These are phyloP conservation scores for Bipolaris bicolor DNA, from an alignment of 2,329 filamentous ascomycete genomes.

Conservation along the genomic window DNA sequence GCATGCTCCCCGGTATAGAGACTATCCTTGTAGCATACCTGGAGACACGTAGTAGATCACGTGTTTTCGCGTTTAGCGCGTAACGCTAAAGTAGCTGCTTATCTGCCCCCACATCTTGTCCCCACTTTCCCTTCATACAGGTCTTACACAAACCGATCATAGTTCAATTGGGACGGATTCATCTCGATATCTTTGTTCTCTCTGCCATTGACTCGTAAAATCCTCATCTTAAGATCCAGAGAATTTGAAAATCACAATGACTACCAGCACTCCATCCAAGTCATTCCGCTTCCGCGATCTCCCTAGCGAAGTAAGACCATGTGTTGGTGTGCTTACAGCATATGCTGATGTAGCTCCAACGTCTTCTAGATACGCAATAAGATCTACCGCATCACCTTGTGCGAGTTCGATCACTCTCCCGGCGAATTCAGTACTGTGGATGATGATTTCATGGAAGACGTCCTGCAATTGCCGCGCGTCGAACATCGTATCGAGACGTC, in stretches of 20 bases:
- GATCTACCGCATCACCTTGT: conserved; percentile 2
- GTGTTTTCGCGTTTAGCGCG: conserved; percentile 5
- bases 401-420: background rate
- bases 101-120: background rate
- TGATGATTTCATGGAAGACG: background rate
- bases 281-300: conserved; percentile 12
- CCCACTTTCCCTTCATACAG: background rate
- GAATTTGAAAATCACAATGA: background rate
- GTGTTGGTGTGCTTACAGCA: background rate
- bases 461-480: background rate
- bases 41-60: background rate
- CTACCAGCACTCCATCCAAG: background rate
- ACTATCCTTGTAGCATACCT: too few species aligned
- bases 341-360: background rate
- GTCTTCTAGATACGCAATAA: conserved; percentile 4
- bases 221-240: background rate
- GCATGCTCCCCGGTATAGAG: too few species aligned
- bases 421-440: background rate
- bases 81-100: background rate
- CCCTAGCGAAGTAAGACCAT: background rate
- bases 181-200: background rate
- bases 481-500: conserved; percentile 1
- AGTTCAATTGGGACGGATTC: background rate
- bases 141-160: background rate
- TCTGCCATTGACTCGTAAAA: background rate